Percentiles rank a stretch among this genome's conserved stretches.
Evolutionary conservation across 257 asterid species (phyloP).

Genomic region (Buddleja alternifolia): DNA sequence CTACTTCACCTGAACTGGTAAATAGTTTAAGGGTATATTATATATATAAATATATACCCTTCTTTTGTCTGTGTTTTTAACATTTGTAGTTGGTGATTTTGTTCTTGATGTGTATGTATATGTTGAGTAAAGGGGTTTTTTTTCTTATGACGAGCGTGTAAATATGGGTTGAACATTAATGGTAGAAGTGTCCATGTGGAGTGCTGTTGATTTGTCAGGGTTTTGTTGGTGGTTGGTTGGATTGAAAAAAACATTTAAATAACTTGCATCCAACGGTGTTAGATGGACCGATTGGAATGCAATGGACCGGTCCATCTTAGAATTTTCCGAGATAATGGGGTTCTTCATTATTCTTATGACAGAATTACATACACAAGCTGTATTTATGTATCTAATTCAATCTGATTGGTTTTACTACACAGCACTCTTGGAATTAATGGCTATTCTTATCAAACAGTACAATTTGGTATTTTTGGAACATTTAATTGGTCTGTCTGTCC

Average conservation of each 20-base stretch:
- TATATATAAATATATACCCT: no score
- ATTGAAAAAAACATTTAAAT: no score
- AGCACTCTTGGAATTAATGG: conserved; percentile 9
- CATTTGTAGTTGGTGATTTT: background rate
- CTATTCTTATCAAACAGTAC: background rate
- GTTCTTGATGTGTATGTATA: background rate
- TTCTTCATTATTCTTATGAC: conserved; percentile 1
- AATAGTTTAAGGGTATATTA: background rate
- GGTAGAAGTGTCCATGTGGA: conserved; percentile 19
- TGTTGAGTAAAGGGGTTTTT: background rate
- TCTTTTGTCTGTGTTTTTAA: background rate
- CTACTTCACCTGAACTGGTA: conserved; percentile 74
- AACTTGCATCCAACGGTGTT: no score
- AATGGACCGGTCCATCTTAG: no score
- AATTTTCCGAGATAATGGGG: background rate
- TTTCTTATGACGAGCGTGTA: background rate
- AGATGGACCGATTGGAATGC: no score
- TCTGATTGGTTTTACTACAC: conserved; percentile 14
- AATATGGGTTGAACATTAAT: background rate
- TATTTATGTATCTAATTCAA: background rate
- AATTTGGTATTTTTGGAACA: background rate
- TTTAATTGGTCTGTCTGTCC: background rate
- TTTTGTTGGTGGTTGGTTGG: conserved; percentile 27
- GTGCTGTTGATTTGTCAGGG: conserved; percentile 22
- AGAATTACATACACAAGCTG: background rate